These are phyloP conservation scores for Russula compacta DNA, from an alignment of 768 basidiomycete species.

Conservation along the genomic window DNA sequence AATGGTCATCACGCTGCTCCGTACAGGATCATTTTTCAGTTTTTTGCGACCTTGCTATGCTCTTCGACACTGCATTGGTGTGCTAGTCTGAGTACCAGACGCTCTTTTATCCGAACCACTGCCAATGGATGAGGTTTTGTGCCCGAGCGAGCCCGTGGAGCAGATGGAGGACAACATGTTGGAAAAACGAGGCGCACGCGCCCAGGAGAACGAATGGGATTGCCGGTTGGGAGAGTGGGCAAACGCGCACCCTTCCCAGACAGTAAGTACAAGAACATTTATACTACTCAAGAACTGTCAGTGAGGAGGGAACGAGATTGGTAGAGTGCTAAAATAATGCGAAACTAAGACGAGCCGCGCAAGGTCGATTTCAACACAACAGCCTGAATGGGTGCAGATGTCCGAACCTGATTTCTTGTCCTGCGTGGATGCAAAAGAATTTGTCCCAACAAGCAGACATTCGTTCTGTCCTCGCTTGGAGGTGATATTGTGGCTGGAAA, in stretches of 20 bases:
- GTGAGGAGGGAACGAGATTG: no score
- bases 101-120: constrained; percentile 33
- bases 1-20: constrained; percentile 39
- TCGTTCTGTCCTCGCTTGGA: constrained; percentile 49
- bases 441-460: constrained; percentile 24
- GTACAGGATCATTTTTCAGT: constrained; percentile 53
- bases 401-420: constrained; percentile 40
- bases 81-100: constrained; percentile 55
- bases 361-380: no score
- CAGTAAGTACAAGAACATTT: no score
- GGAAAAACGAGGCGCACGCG: no score
- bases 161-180: constrained; percentile 46
- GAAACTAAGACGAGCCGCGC: no score
- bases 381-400: constrained; percentile 49
- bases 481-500: constrained; percentile 43
- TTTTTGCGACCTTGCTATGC: constrained; percentile 51
- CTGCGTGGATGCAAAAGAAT: no score
- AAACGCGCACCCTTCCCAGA: no score
- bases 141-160: constrained; percentile 53
- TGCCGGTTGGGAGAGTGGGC: no score
- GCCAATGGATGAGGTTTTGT: constrained; percentile 45
- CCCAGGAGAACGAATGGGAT: no score
- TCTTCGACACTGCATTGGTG: constrained; percentile 45
- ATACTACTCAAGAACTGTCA: no score
- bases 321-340: no score